These are phyloP conservation scores for Epithele typhae DNA, from an alignment of 768 basidiomycete genomes.

Conservation along the genomic window DNA sequence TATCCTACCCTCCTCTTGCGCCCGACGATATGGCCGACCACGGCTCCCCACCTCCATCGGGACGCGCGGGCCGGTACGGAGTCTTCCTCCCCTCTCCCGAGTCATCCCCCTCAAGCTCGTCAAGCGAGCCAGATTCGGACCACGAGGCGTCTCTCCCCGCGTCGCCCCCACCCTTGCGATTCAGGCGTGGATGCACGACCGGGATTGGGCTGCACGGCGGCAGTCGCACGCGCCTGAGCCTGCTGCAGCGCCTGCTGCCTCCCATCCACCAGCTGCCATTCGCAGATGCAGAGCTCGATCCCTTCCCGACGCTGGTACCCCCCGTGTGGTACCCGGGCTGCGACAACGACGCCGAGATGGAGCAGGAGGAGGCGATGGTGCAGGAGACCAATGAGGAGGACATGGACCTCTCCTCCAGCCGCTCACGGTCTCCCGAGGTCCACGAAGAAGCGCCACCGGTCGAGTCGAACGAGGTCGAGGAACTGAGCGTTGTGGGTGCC, in stretches of 20 bases:
- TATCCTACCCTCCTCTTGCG: too few species aligned
- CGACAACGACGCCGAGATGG: too few species aligned
- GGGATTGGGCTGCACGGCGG: too few species aligned
- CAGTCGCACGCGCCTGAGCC: slow-evolving; percentile 10
- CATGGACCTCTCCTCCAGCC: slow-evolving; percentile 15
- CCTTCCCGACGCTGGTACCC: too few species aligned
- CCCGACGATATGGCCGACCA: too few species aligned
- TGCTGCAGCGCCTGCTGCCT: slow-evolving; percentile 19
- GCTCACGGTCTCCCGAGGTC: slow-evolving; percentile 1
- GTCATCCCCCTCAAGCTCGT: slow-evolving; percentile 39
- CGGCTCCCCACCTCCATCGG: too few species aligned
- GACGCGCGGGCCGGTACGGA: slow-evolving; percentile 58
- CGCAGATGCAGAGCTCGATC: background rate
- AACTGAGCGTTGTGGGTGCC: slow-evolving; percentile 12
- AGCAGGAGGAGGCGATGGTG: background rate
- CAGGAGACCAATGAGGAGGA: too few species aligned
- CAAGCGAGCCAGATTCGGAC: slow-evolving; percentile 31
- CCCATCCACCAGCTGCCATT: slow-evolving; percentile 9
- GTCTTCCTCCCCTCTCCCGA: slow-evolving; percentile 36
- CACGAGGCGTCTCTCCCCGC: slow-evolving; percentile 21
- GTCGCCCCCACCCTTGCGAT: slow-evolving; percentile 10
- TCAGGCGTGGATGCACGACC: too few species aligned
- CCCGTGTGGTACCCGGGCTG: too few species aligned
- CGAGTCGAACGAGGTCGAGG: too few species aligned
- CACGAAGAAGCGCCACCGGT: background rate